Evolutionary conservation across 768 basidiomycete genomes (phyloP).

Genomic region (Holtermannia corniformis): DNA sequence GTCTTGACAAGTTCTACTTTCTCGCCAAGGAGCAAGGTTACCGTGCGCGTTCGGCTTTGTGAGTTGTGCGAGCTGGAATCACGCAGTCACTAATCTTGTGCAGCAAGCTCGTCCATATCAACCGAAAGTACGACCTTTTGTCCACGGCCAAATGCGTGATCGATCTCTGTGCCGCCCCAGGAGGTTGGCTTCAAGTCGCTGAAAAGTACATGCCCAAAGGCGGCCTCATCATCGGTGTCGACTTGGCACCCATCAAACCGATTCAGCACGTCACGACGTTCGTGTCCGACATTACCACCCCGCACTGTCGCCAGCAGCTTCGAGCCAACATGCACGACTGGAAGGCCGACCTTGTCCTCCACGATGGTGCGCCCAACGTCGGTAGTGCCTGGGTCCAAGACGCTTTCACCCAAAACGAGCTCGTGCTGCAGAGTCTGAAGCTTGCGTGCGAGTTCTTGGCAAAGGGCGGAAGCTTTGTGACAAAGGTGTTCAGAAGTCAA

Average conservation of each 20-base stretch:
- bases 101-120: conserved; percentile 89
- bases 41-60: conserved; percentile 85
- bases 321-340: conserved; percentile 88
- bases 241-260: conserved; percentile 90
- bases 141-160: conserved; percentile 78
- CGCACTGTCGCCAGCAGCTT: conserved; percentile 76
- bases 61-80: conserved; percentile 11
- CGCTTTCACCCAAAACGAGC: conserved; percentile 91
- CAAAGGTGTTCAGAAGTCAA: conserved; percentile 95
- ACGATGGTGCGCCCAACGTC: conserved; percentile 98
- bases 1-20: conserved; percentile 94
- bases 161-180: conserved; percentile 96
- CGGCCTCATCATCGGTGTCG: conserved; percentile 87
- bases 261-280: conserved; percentile 89
- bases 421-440: conserved; percentile 89
- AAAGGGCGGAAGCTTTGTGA: conserved; percentile 91
- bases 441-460: conserved; percentile 87
- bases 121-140: conserved; percentile 92
- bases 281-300: conserved; percentile 85
- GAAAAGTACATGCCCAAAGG: conserved; percentile 94
- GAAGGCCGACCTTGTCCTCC: conserved; percentile 96
- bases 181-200: conserved; percentile 98
- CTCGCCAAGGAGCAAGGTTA: conserved; percentile 98
- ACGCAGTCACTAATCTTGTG: conserved; percentile 2
- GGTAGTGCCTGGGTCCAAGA: conserved; percentile 99